Conservation (phyloP, 768 basidiomycete genomes). For the Pulveroboletus sp. region DNA sequence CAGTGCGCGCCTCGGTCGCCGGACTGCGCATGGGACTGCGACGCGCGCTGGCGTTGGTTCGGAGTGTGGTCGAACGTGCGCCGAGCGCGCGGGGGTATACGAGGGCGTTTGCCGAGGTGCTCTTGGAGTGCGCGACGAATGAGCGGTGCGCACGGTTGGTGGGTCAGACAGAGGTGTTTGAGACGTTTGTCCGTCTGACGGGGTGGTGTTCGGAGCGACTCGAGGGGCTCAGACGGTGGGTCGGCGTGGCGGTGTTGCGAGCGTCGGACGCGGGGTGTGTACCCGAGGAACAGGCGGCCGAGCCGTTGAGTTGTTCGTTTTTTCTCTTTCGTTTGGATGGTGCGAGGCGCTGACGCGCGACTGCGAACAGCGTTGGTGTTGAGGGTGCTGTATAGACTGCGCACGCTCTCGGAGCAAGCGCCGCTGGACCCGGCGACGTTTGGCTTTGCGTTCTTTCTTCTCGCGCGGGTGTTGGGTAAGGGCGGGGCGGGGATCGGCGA, state of each 20-base stretch:
- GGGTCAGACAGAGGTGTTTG: constrained; percentile 47
- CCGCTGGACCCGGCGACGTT: constrained; percentile 86
- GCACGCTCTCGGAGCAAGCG: constrained; percentile 73
- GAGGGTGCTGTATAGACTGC: constrained; percentile 81
- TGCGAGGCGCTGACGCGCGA: background rate
- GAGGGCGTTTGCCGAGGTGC: constrained; percentile 49
- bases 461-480: constrained; percentile 59
- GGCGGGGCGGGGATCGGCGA: constrained; percentile 56
- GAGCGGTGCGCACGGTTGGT: constrained; percentile 55
- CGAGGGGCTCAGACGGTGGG: constrained; percentile 61
- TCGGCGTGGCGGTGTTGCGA: constrained; percentile 82
- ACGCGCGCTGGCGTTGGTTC: constrained; percentile 68
- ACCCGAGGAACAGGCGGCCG: constrained; percentile 68
- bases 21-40: constrained; percentile 50
- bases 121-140: constrained; percentile 65
- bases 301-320: constrained; percentile 48
- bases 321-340: background rate
- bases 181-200: constrained; percentile 72
- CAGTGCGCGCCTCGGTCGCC: constrained; percentile 58
- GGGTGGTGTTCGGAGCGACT: constrained; percentile 70
- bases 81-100: constrained; percentile 54
- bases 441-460: constrained; percentile 72
- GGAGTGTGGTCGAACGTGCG: constrained; percentile 45
- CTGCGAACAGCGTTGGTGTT: constrained; percentile 63
- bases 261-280: constrained; percentile 61